A percentile compares a stretch with the other conserved stretches of the same genome.
Conservation (phyloP, 2,329 filamentous ascomycete species). For the Botrytis cinerea region DNA sequence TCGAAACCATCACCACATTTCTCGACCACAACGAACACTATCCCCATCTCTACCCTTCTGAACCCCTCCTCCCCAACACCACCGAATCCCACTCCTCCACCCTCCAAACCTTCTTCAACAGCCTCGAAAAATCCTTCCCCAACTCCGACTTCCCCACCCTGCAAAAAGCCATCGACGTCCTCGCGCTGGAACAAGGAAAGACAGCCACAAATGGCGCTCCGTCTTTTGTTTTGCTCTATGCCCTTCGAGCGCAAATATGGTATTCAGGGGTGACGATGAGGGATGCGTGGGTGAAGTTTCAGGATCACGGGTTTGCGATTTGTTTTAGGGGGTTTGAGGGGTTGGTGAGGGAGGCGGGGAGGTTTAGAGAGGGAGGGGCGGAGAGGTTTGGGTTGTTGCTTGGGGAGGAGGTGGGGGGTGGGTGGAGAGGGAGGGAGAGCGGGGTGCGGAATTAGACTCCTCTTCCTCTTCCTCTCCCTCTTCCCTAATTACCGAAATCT, state of each 20-base stretch:
- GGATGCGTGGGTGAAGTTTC: neutral
- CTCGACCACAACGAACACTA: neutral
- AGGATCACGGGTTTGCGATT: neutral
- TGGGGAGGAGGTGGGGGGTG: too few species aligned
- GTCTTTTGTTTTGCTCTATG: neutral
- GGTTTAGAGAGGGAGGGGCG: neutral
- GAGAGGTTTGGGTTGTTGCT: too few species aligned
- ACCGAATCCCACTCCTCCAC: neutral
- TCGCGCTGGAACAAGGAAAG: neutral
- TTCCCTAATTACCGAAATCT: neutral
- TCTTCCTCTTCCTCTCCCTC: neutral
- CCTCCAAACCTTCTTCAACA: neutral
- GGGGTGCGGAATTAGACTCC: rapidly evolving
- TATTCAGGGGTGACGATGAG: neutral
- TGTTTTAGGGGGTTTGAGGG: neutral
- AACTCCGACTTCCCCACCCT: neutral
- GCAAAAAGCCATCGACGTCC: neutral
- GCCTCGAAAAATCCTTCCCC: neutral
- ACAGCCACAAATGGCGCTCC: neutral
- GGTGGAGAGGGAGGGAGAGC: neutral
- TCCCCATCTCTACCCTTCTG: neutral
- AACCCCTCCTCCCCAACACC: neutral
- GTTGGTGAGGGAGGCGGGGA: neutral
- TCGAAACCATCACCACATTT: neutral
- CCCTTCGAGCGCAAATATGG: neutral